Evolutionary conservation across 768 basidiomycete genomes (phyloP).

Genomic region (Asterophora parasitica): DNA sequence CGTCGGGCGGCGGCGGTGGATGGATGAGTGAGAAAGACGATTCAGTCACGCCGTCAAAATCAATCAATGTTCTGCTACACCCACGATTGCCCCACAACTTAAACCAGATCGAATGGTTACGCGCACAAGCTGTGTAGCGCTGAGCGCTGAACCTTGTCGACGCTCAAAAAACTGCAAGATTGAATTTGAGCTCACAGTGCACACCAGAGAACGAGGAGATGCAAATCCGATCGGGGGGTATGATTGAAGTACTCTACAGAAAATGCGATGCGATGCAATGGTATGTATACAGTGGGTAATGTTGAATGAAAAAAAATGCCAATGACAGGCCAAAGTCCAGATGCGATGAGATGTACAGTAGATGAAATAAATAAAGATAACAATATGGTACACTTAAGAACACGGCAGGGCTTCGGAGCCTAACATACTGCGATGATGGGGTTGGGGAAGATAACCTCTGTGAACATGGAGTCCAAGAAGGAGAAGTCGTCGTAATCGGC

Average conservation of each 20-base stretch:
- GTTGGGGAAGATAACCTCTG: background rate
- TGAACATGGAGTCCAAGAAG: background rate
- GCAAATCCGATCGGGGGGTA: too few relatives aligned
- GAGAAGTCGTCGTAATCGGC: background rate
- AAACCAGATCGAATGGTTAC: too few relatives aligned
- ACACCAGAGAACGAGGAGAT: too few relatives aligned
- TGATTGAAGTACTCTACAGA: background rate
- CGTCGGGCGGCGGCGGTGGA: too few relatives aligned
- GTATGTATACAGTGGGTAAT: background rate
- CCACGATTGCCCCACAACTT: too few relatives aligned
- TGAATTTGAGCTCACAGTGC: too few relatives aligned
- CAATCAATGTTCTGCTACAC: too few relatives aligned
- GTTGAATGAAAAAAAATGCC: background rate
- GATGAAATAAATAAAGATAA: slow-evolving; percentile 2
- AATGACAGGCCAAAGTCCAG: background rate
- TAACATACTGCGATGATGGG: background rate
- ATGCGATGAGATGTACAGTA: background rate
- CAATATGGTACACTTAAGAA: background rate
- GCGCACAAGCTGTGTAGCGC: too few relatives aligned
- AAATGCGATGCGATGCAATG: background rate
- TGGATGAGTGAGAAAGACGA: too few relatives aligned
- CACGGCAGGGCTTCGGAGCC: background rate
- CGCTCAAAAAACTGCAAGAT: too few relatives aligned
- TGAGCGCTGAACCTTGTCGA: too few relatives aligned
- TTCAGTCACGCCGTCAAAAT: too few relatives aligned